phyloP scores from a whole-genome alignment of 768 basidiomycete species.

The Lactarius deliciosus region DNA sequence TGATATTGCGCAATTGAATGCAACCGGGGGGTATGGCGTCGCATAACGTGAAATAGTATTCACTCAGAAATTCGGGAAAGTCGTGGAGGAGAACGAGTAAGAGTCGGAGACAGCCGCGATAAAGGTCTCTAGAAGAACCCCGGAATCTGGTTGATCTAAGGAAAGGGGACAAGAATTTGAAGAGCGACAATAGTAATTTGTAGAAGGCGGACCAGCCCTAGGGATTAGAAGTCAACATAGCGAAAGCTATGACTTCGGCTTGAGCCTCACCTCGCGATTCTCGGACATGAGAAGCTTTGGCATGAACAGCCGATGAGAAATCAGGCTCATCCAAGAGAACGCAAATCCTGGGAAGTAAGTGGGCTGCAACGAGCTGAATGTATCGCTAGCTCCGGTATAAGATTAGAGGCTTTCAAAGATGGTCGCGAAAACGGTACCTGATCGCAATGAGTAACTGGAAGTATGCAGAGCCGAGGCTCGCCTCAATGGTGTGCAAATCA shows the following conservation, averaged over 20 bases:
- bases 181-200: conserved; percentile 86
- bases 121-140: conserved; percentile 79
- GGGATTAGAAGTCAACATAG: conserved; percentile 9
- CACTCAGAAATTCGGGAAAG: conserved; percentile 97
- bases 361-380: conserved; percentile 93
- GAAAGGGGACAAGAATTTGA: conserved; percentile 94
- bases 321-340: conserved; percentile 96
- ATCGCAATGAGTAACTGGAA: conserved; percentile 85
- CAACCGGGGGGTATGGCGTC: conserved; percentile 91
- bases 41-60: conserved; percentile 94
- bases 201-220: conserved; percentile 97
- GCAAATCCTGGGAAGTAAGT: conserved; percentile 97
- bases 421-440: conserved; percentile 51
- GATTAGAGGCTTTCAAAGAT: background rate
- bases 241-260: conserved; percentile 1
- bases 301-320: conserved; percentile 97
- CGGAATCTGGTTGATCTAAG: conserved; percentile 79
- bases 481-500: conserved; percentile 85
- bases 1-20: conserved; percentile 94
- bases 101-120: conserved; percentile 85
- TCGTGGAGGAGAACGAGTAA: conserved; percentile 96
- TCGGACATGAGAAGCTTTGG: conserved; percentile 86
- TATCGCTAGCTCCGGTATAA: conserved; percentile 58
- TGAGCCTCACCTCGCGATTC: conserved; percentile 70
- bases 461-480: conserved; percentile 83